Evolutionary conservation across 768 basidiomycete species (phyloP), one percentile per base, ranked within the genome.

Genomic region (Sporobolomyces pararoseus): DNA sequence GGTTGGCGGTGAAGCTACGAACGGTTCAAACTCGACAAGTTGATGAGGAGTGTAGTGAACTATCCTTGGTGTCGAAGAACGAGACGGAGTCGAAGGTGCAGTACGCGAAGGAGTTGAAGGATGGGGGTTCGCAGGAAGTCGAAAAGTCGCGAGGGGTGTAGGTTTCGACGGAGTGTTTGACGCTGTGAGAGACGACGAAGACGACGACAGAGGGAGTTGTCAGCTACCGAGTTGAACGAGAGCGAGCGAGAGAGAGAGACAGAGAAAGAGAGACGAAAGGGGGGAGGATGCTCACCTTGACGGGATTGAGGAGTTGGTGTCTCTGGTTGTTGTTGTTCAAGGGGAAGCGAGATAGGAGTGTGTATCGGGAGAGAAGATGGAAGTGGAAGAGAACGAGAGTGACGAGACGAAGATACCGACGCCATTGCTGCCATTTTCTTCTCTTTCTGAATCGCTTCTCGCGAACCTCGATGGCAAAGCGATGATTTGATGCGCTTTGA

Each of bases 91-190:
- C 46, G 59, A n/a, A 27, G 57, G 57, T 10, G 57, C 57, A 13
- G 57, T 34, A 29, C 42, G 59, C 9, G 42, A 46, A 12, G 46
- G 46, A 13, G 46, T 13, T 42, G 58, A 32, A 31, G 55, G 58
- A 29, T 59, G 42, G 31, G 58, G 58, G 21, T 59, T 59, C 29
- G 58, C 39, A 44, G 58, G 58, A 12, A 59, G 58, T 5, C 58
- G 58, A 42, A 59, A 59, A 44, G 58, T 44, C 25, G 58, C 58
- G 39, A 59, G 55, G 7, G 55, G 13, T 7, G 58, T 32, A 17
- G 25, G 25, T 7, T 44, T 59, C 23, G 39, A 16, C 9, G 31
- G 31, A 23, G n/a, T 37, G 14, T 7, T 19, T 7, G 34, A 14
- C 35, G 55, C 7, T 25, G 55, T 2, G 3, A 27, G 25, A 27